Conservation (phyloP, 139 green algal species). For the Chlorella vulgaris region DNA sequence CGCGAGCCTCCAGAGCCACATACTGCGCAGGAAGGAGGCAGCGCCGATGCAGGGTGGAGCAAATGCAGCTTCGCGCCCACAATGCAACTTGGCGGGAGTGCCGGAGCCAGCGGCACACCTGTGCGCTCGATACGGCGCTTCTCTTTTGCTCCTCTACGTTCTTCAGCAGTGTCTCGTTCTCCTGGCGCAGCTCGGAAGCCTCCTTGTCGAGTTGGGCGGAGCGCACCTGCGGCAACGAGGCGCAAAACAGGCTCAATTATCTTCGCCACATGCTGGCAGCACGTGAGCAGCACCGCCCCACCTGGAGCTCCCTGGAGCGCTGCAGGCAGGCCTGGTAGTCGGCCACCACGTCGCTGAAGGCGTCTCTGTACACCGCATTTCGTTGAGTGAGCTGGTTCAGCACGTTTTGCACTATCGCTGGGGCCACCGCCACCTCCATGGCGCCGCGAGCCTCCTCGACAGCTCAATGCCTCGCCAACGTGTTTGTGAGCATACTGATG, state of each 20-base stretch:
- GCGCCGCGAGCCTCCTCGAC: too few species aligned
- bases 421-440: conserved; percentile 35
- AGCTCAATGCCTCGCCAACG: too few species aligned
- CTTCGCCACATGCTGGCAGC: neutral
- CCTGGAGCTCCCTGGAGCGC: conserved; percentile 57
- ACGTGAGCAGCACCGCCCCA: too few species aligned
- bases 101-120: conserved; percentile 23
- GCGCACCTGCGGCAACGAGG: conserved; percentile 58
- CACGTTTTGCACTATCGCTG: neutral
- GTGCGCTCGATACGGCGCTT: conserved; percentile 13
- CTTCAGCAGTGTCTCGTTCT: conserved; percentile 57
- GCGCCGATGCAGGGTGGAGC: too few species aligned
- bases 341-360: conserved; percentile 50
- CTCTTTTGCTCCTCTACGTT: conserved; percentile 27
- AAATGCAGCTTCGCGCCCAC: too few species aligned
- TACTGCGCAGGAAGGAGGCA: too few species aligned
- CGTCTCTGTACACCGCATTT: conserved; percentile 31
- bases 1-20: conserved; percentile 27
- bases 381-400: conserved; percentile 27
- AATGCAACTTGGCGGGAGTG: too few species aligned
- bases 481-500: too few species aligned
- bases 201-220: conserved; percentile 77
- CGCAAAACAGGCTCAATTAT: neutral
- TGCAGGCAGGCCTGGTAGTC: conserved; percentile 57
- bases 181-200: conserved; percentile 68